A percentile compares a stretch with the other conserved stretches of the same genome.
phyloP scores from a whole-genome alignment of 2,329 filamentous ascomycete species.

The Lomentospora prolificans region DNA sequence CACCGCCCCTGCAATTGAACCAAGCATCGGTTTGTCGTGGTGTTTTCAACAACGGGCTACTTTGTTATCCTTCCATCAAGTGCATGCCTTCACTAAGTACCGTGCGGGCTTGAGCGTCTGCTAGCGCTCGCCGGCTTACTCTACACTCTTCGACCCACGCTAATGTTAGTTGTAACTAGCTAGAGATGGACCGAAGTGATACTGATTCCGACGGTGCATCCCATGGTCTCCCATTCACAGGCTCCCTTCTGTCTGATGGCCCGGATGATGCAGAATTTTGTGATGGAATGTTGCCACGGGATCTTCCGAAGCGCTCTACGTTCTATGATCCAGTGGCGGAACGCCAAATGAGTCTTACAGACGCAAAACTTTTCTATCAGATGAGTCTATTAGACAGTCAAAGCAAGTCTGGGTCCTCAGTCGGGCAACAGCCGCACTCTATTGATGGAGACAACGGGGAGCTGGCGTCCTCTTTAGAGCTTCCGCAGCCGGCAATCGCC shows the following conservation, averaged over 20 bases:
- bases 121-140: too few species aligned
- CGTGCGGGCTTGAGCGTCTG: too few species aligned
- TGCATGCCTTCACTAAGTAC: too few species aligned
- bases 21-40: too few species aligned
- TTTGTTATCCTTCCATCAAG: too few species aligned
- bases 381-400: slow-evolving; percentile 5
- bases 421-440: not conserved
- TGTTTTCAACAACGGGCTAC: too few species aligned
- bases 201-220: slow-evolving; percentile 9
- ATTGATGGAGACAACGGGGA: not conserved
- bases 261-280: slow-evolving; percentile 22
- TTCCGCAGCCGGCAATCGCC: not conserved
- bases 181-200: not conserved
- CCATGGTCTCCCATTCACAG: slow-evolving; percentile 4
- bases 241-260: slow-evolving; percentile 2
- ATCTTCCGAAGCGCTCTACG: slow-evolving; percentile 61
- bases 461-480: slow-evolving; percentile 2
- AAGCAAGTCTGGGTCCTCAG: not conserved
- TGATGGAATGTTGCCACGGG: slow-evolving; percentile 51
- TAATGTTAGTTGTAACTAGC: too few species aligned
- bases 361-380: slow-evolving; percentile 95
- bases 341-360: slow-evolving; percentile 86
- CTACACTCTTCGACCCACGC: too few species aligned
- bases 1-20: too few species aligned
- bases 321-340: slow-evolving; percentile 92